A percentile compares a stretch with the other conserved stretches of the same genome.
Conservation (phyloP, 371 early-diverging fungal species). For the Cladochytrium tenue region DNA sequence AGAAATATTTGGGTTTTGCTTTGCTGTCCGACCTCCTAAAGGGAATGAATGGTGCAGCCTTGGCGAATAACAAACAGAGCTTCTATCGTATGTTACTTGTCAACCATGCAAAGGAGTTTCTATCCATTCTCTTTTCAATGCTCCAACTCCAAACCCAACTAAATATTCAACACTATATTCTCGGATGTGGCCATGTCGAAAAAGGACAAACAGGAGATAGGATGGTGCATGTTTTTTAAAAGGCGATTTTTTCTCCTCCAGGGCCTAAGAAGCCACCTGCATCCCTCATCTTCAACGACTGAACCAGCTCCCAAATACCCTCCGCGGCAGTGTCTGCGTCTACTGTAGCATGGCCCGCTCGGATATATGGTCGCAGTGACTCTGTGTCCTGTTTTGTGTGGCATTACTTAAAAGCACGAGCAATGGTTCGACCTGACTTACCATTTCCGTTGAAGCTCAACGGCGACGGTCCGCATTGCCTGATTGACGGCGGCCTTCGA, state of each 20-base stretch:
- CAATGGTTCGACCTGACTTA: not conserved
- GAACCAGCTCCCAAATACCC: conserved; percentile 19
- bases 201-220: no score
- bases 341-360: conserved; percentile 7
- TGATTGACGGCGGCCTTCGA: conserved; percentile 34
- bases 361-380: conserved; percentile 14
- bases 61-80: no score
- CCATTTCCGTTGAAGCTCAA: conserved; percentile 23
- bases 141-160: no score
- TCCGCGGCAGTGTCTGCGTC: conserved; percentile 23
- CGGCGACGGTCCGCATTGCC: conserved; percentile 18
- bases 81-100: no score
- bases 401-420: conserved; percentile 1
- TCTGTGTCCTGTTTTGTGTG: conserved; percentile 19
- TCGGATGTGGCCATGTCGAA: no score
- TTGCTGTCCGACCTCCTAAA: no score
- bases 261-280: conserved; percentile 32
- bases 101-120: no score
- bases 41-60: no score
- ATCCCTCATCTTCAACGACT: conserved; percentile 12
- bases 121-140: no score
- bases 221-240: conserved; percentile 19
- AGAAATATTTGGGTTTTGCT: no score
- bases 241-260: conserved; percentile 19
- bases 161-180: no score